Conservation (phyloP, 495 filamentous ascomycete species). For the Lepidopterella palustris region DNA sequence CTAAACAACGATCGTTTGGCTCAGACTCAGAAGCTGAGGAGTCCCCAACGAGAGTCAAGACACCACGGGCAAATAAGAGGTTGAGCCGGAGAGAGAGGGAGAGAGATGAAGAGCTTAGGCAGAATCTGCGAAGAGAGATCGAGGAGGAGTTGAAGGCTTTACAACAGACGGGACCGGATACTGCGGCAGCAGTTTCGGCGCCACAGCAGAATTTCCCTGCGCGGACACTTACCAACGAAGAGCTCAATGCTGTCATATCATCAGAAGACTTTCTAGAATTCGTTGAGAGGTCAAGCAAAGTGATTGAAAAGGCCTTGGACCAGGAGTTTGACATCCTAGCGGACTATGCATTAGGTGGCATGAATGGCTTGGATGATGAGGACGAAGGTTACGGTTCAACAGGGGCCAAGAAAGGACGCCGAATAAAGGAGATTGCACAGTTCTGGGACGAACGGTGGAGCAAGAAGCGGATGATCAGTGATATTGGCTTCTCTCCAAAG, state of each 20-base stretch:
- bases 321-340: conserved; percentile 91
- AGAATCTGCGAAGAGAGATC: conserved; percentile 80
- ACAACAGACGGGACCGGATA: conserved; percentile 38
- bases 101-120: conserved; percentile 79
- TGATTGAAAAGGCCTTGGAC: conserved; percentile 92
- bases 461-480: conserved; percentile 92
- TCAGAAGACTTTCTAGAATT: conserved; percentile 93
- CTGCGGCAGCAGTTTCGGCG: conserved; percentile 41
- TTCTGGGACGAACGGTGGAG: conserved; percentile 96
- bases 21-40: conserved; percentile 64
- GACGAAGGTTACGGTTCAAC: conserved; percentile 54
- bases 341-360: conserved; percentile 75
- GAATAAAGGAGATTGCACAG: conserved; percentile 79
- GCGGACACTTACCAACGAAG: conserved; percentile 75
- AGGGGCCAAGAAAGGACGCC: conserved; percentile 66
- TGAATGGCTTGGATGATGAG: conserved; percentile 73
- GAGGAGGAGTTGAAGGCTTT: conserved; percentile 80
- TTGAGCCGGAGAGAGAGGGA: conserved; percentile 69
- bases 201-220: conserved; percentile 55
- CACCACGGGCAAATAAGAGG: conserved; percentile 54
- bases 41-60: conserved; percentile 37
- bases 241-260: conserved; percentile 82
- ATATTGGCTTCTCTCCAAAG: conserved; percentile 88
- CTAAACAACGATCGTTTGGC: conserved; percentile 32
- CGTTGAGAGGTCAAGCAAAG: conserved; percentile 89